Conservation (phyloP, 2,329 filamentous ascomycete genomes). For the Trichoderma atroviride region DNA sequence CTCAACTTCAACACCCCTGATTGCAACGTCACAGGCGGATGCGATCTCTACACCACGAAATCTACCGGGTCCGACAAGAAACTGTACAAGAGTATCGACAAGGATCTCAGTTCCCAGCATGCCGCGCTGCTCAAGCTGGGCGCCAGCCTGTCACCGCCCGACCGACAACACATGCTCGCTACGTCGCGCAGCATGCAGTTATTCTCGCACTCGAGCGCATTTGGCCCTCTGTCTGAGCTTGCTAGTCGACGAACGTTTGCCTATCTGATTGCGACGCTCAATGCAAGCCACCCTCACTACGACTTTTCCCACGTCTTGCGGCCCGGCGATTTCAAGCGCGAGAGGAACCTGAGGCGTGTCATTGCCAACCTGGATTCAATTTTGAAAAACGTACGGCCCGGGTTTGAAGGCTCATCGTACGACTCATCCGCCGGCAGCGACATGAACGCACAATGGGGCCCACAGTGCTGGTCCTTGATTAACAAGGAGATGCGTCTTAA, state of each 20-base stretch:
- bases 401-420: slow-evolving; percentile 50
- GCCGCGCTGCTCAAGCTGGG: slow-evolving; percentile 84
- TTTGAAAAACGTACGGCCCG: slow-evolving; percentile 80
- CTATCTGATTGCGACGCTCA: slow-evolving; percentile 93
- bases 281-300: slow-evolving; percentile 88
- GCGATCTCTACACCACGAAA: slow-evolving; percentile 97
- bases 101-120: slow-evolving; percentile 88
- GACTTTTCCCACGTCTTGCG: slow-evolving; percentile 93
- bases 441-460: slow-evolving; percentile 73
- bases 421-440: slow-evolving; percentile 47
- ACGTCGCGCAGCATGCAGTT: slow-evolving; percentile 61
- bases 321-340: slow-evolving; percentile 85
- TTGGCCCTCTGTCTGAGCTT: slow-evolving; percentile 85
- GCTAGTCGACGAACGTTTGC: slow-evolving; percentile 91
- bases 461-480: slow-evolving; percentile 87
- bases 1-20: slow-evolving; percentile 96
- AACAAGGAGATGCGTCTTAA: slow-evolving; percentile 93
- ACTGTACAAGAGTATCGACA: slow-evolving; percentile 92
- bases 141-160: slow-evolving; percentile 82
- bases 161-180: slow-evolving; percentile 69
- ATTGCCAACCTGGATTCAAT: slow-evolving; percentile 89
- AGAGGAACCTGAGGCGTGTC: slow-evolving; percentile 76
- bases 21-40: slow-evolving; percentile 87
- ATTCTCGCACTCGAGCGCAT: slow-evolving; percentile 84
- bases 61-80: slow-evolving; percentile 95